Evolutionary conservation across 1,284 basidiomycete genomes (phyloP), one percentile per base, ranked within the genome.

Genomic region (Anthracocystis walkeri): DNA sequence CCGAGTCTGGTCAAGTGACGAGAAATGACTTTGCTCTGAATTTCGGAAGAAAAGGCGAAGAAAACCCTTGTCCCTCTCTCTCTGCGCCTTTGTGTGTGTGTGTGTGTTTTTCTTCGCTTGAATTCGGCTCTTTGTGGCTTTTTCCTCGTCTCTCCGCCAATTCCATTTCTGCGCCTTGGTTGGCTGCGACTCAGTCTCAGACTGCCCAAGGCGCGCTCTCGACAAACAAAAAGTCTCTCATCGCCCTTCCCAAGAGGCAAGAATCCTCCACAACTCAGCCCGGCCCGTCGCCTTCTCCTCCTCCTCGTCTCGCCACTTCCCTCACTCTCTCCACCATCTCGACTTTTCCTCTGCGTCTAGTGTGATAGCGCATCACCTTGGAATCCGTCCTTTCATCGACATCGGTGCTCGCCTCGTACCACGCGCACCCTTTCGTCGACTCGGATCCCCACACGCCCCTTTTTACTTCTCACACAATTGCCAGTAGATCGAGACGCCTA

Each of bases 261-360:
- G n/a, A 45, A 52, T 48, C 41, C 65, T 68, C 65, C 65, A 67
- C 65, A 67, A 61, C 58, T 56, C 38, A 53, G 31, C 29, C 27
- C 27, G 41, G 25, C 5, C 40, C 53, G 25, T 40, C 21, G 49
- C 52, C 23, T 21, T 49, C 31, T n/a, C 42, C 25, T 31, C 20
- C 52, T 20, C 52, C 27, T 38, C 53, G 33, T 27, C n/a, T 33
- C 54, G 29, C 40, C 56, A 42, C 57, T 29, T 42, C 29, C n/a
- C 29, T 14, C 20, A 7, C 33, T 42, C 23, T 42, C 52, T 41
- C 45, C 41, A 54, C 35, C 52, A 42, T 23, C 52, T 55, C 42
- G 25, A 7, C 50, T 23, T 29, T 46, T 21, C 45, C 41, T 16
- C 49, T 25, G 40, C 58, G n/a, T 59, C 49, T 59, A n/a, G 23